A percentile compares a stretch with the other conserved stretches of the same genome.
phyloP scores from a whole-genome alignment of 2,329 filamentous ascomycete genomes.

The Cladosporium cucumerinum region DNA sequence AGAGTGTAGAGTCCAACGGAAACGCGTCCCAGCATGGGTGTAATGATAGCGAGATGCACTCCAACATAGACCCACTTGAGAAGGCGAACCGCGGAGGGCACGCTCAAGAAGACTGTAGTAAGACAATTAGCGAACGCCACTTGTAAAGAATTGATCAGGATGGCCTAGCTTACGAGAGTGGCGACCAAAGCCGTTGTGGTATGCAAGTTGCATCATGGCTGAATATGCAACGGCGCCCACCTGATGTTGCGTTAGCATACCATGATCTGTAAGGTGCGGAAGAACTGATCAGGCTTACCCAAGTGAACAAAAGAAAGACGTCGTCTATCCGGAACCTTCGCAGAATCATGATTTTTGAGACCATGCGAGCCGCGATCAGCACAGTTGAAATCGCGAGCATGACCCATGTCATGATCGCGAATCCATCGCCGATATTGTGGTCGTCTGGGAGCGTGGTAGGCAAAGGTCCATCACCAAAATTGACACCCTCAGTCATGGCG shows the following conservation, averaged over 20 bases:
- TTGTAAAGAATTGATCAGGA: neutral
- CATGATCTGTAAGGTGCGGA: neutral
- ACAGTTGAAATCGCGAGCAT: constrained; percentile 9
- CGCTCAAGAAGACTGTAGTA: neutral
- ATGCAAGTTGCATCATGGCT: constrained; percentile 2
- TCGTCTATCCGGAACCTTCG: constrained; percentile 5
- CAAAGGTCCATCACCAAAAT: neutral
- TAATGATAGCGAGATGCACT: constrained; percentile 1
- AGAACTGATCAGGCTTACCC: neutral
- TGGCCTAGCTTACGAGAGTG: neutral
- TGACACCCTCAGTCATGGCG: neutral
- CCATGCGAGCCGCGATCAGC: neutral
- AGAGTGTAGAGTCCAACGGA: constrained; percentile 9
- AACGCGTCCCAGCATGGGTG: constrained; percentile 1
- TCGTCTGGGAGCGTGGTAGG: neutral
- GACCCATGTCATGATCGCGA: constrained; percentile 11
- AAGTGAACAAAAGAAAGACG: constrained; percentile 2
- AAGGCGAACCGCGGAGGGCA: neutral
- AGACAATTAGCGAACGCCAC: neutral
- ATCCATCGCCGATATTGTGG: constrained; percentile 1
- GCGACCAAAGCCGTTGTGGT: constrained; percentile 11
- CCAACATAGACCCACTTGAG: constrained; percentile 8
- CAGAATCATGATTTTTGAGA: constrained; percentile 1
- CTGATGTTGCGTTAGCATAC: neutral
- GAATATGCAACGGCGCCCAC: neutral